Evolutionary conservation across 371 early-diverging fungal species (phyloP).

Genomic region (Basidiobolus heterosporus): DNA sequence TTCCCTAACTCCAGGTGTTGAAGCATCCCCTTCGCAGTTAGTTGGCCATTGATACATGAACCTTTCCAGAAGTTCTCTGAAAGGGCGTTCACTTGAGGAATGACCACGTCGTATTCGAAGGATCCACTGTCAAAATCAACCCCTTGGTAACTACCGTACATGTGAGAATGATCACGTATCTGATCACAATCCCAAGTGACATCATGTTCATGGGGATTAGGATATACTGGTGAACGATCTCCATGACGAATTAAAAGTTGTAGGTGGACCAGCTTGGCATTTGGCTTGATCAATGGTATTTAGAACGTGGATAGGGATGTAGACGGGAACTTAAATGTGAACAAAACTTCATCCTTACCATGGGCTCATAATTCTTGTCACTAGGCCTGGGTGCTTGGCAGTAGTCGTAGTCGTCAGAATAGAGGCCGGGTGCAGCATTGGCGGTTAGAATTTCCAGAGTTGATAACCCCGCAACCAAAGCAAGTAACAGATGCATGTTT

Average conservation of each 20-base stretch:
- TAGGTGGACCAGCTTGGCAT: conserved; percentile 1
- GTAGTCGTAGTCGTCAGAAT: not conserved
- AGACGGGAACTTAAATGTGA: no score
- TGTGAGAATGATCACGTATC: not conserved
- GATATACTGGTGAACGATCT: conserved; percentile 3
- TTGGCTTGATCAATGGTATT: not conserved
- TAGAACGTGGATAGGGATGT: not conserved
- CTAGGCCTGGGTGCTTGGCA: not conserved
- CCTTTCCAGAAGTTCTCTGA: conserved; percentile 6
- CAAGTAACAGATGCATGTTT: no score
- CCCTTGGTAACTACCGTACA: not conserved
- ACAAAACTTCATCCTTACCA: no score
- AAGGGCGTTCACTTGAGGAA: not conserved
- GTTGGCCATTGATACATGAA: conserved; percentile 21
- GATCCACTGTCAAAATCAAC: conserved; percentile 4
- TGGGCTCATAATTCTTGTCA: not conserved
- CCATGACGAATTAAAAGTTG: conserved; percentile 7
- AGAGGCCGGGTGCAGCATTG: not conserved
- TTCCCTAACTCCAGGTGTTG: conserved; percentile 27
- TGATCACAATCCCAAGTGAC: not conserved
- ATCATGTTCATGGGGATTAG: not conserved
- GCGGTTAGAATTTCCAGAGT: not conserved
- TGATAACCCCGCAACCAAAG: no score
- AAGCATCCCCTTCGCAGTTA: conserved; percentile 26
- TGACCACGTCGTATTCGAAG: not conserved